These are phyloP conservation scores for Amphirosellinia nigrospora DNA, from an alignment of 495 filamentous ascomycete species.

Conservation along the genomic window DNA sequence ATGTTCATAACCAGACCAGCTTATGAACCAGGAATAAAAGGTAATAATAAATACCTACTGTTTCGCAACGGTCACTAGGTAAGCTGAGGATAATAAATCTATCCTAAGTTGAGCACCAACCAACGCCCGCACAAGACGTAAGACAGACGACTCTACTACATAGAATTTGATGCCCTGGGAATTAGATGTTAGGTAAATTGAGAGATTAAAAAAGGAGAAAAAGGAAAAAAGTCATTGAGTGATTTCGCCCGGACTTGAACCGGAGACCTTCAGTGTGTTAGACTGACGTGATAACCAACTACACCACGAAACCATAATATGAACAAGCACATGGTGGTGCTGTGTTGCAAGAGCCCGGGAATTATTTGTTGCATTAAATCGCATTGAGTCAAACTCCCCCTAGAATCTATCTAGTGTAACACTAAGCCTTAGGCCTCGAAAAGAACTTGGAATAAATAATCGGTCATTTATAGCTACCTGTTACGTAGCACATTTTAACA, in stretches of 20 bases:
- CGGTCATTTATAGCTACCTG: no score
- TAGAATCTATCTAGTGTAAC: no score
- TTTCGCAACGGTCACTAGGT: background rate
- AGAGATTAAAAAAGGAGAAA: no score
- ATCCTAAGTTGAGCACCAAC: no score
- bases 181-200: no score
- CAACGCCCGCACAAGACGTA: no score
- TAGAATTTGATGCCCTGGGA: no score
- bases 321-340: background rate
- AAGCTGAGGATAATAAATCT: background rate
- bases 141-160: no score
- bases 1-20: background rate
- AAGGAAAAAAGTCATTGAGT: background rate
- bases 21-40: background rate
- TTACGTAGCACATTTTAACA: no score
- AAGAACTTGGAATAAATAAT: background rate
- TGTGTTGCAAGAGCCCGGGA: background rate
- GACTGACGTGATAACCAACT: slow-evolving; percentile 17
- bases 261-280: slow-evolving; percentile 18
- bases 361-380: background rate
- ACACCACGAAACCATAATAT: slow-evolving; percentile 13
- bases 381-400: no score
- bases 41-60: no score
- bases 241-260: slow-evolving; percentile 16
- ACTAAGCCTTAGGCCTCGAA: no score